Conservation (phyloP, 2,329 filamentous ascomycete genomes). For the Colletotrichum brevisporum region DNA sequence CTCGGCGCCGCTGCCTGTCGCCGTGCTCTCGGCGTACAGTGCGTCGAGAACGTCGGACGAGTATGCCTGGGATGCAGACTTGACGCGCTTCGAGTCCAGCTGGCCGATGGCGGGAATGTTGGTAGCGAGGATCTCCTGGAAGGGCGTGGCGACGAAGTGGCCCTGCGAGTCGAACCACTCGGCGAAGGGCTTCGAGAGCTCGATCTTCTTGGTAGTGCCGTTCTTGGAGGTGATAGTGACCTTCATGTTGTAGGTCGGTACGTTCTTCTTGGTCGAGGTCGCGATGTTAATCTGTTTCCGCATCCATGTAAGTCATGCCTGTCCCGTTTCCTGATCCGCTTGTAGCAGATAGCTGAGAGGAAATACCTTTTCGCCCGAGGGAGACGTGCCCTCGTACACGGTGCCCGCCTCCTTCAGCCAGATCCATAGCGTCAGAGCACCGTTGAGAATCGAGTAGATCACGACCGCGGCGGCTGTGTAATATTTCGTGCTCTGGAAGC, state of each 20-base stretch:
- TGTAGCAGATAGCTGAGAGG: neutral
- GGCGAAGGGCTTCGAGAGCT: constrained; percentile 76
- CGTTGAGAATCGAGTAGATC: constrained; percentile 85
- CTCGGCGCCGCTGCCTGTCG: constrained; percentile 49
- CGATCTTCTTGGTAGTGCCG: constrained; percentile 58
- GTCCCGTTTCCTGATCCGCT: neutral
- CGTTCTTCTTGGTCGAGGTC: constrained; percentile 82
- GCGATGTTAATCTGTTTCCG: constrained; percentile 76
- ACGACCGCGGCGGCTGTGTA: constrained; percentile 86
- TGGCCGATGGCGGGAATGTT: constrained; percentile 75
- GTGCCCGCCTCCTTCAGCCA: constrained; percentile 84
- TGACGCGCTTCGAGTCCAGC: constrained; percentile 73
- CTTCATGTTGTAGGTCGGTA: constrained; percentile 83
- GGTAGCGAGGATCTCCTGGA: constrained; percentile 83
- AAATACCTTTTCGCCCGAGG: constrained; percentile 75
- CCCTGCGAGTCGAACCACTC: constrained; percentile 83
- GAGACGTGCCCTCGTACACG: constrained; percentile 81
- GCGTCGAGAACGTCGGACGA: constrained; percentile 65
- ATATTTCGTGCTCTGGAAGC: constrained; percentile 87
- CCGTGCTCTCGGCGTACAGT: constrained; percentile 52
- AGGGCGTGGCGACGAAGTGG: constrained; percentile 80
- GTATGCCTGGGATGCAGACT: constrained; percentile 50
- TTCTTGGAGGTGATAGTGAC: constrained; percentile 67
- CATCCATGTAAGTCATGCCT: constrained; percentile 36
- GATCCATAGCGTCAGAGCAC: constrained; percentile 85